Evolutionary conservation across 2,329 filamentous ascomycete species (phyloP).

Genomic region (Aulographum hederae): DNA sequence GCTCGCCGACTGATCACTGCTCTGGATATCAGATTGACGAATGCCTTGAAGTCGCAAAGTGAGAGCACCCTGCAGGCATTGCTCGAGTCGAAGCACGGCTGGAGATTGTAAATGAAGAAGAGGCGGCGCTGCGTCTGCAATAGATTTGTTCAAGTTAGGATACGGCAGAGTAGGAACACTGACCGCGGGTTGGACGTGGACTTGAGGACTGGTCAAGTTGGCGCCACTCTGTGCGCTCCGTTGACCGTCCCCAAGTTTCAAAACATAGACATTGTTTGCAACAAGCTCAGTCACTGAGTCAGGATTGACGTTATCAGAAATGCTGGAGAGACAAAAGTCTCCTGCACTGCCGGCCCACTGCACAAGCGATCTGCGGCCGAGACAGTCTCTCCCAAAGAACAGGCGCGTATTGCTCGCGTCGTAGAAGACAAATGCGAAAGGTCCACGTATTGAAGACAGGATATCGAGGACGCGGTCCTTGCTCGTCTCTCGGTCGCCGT

Average conservation of each 20-base stretch:
- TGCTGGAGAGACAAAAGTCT: constrained; percentile 48
- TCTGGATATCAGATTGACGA: too few relatives aligned
- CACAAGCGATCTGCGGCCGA: constrained; percentile 74
- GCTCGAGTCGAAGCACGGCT: too few relatives aligned
- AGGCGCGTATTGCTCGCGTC: constrained; percentile 43
- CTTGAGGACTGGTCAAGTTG: constrained; percentile 2
- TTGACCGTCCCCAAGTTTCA: too few relatives aligned
- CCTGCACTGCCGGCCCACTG: constrained; percentile 22
- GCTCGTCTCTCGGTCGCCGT: constrained; percentile 3
- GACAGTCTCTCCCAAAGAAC: constrained; percentile 71
- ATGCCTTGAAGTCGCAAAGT: too few relatives aligned
- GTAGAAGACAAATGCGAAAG: constrained; percentile 78
- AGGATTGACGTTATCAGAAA: constrained; percentile 28
- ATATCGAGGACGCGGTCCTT: constrained; percentile 8
- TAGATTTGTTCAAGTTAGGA: too few relatives aligned
- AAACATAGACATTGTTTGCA: constrained; percentile 60
- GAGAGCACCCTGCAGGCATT: too few relatives aligned
- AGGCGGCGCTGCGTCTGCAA: too few relatives aligned
- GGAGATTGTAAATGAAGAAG: too few relatives aligned
- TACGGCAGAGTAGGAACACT: too few relatives aligned
- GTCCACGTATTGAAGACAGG: constrained; percentile 33
- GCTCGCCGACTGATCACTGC: too few relatives aligned
- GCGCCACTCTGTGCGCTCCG: too few relatives aligned
- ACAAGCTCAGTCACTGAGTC: constrained; percentile 59
- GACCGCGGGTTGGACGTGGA: neutral